These are phyloP conservation scores for Yarrowia divulgata DNA, from an alignment of 805 yeast genomes.

Conservation along the genomic window DNA sequence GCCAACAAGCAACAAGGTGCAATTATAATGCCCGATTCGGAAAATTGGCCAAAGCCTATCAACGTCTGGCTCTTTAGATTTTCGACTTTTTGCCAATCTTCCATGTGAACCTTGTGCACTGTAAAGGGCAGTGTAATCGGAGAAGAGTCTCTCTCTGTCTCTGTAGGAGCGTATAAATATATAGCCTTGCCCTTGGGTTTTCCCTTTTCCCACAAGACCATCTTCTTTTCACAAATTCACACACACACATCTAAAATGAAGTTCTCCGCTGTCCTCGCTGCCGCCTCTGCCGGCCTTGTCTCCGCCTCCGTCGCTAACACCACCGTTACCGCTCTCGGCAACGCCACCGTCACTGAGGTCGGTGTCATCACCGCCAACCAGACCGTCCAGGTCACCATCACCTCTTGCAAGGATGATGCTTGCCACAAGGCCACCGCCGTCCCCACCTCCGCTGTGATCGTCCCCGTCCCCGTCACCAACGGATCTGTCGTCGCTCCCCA, in stretches of 20 bases:
- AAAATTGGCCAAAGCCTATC: constrained; percentile 11
- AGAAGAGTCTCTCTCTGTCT: not conserved
- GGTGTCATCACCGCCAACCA: constrained; percentile 33
- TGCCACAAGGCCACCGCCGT: constrained; percentile 17
- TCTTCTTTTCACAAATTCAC: not conserved
- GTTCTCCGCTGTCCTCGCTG: constrained; percentile 30
- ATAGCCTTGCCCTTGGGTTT: not conserved
- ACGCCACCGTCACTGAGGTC: constrained; percentile 31
- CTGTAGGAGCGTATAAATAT: not conserved
- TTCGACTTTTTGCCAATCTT: not conserved
- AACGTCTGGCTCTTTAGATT: not conserved
- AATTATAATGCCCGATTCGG: constrained; percentile 31
- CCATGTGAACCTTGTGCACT: not conserved
- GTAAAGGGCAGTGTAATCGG: constrained; percentile 1
- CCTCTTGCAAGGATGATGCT: constrained; percentile 24
- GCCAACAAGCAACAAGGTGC: constrained; percentile 11
- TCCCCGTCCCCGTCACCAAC: constrained; percentile 33
- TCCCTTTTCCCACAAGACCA: not conserved
- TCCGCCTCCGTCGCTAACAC: constrained; percentile 4
- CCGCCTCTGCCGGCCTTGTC: constrained; percentile 15
- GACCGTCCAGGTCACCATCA: constrained; percentile 37
- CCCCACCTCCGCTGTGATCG: constrained; percentile 3
- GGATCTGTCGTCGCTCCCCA: not conserved
- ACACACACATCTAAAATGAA: constrained; percentile 25
- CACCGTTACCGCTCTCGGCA: not conserved